Evolutionary conservation across 2,329 filamentous ascomycete species (phyloP).

Genomic region (Ceratocystis cacaofunesta): DNA sequence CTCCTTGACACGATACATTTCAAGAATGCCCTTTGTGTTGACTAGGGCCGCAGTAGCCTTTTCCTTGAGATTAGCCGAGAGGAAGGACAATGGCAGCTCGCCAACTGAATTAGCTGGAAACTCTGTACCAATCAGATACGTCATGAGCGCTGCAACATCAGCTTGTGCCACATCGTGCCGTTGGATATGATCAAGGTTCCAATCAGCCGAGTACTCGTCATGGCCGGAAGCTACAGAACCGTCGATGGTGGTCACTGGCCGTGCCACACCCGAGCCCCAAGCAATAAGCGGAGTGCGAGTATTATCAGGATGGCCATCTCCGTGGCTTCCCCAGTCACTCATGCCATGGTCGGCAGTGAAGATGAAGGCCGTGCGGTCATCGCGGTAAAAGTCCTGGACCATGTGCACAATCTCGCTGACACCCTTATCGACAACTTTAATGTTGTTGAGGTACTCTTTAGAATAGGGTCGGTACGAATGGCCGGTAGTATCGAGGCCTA

Average conservation of each 20-base stretch:
- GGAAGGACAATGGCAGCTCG: slow-evolving; percentile 70
- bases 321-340: slow-evolving; percentile 99
- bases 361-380: slow-evolving; percentile 78
- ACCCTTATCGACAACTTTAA: slow-evolving; percentile 84
- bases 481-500: slow-evolving; percentile 82
- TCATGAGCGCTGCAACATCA: slow-evolving; percentile 89
- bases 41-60: slow-evolving; percentile 75
- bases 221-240: slow-evolving; percentile 55
- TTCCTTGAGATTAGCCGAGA: slow-evolving; percentile 54
- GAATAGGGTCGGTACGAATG: slow-evolving; percentile 83
- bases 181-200: slow-evolving; percentile 64
- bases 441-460: slow-evolving; percentile 85
- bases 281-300: slow-evolving; percentile 83
- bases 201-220: slow-evolving; percentile 81
- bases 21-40: slow-evolving; percentile 75
- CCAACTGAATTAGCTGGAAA: slow-evolving; percentile 96
- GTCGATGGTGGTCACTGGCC: slow-evolving; percentile 45
- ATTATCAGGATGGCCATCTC: slow-evolving; percentile 93
- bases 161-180: slow-evolving; percentile 88
- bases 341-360: slow-evolving; percentile 98
- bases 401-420: slow-evolving; percentile 70
- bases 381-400: slow-evolving; percentile 71
- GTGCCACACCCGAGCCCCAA: slow-evolving; percentile 84
- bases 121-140: slow-evolving; percentile 72
- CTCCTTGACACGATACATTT: slow-evolving; percentile 95